These are phyloP conservation scores for Plectranthus barbatus DNA, from an alignment of 257 asterid genomes.

Conservation along the genomic window DNA sequence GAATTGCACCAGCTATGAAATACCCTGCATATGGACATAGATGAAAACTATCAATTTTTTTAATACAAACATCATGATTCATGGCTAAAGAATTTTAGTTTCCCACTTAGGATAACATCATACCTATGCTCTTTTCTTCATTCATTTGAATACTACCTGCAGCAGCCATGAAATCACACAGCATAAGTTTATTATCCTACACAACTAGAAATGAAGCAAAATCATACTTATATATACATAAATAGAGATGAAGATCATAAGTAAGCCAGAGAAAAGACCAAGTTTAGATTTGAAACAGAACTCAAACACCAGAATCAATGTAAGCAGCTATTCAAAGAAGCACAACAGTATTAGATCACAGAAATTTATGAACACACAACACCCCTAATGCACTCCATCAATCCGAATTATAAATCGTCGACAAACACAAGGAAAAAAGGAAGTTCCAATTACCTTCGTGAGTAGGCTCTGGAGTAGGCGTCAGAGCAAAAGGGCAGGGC, in stretches of 20 bases:
- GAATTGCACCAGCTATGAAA: slow-evolving; percentile 44
- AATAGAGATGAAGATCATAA: no score
- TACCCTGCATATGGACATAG: slow-evolving; percentile 30
- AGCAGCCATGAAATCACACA: slow-evolving; percentile 3
- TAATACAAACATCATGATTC: no score
- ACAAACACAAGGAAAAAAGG: no score
- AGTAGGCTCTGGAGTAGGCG: slow-evolving; percentile 19
- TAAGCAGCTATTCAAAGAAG: not conserved
- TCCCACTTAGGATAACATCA: not conserved
- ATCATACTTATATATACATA: not conserved
- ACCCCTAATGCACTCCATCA: not conserved
- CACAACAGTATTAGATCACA: no score
- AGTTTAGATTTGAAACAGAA: no score
- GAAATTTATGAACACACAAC: no score
- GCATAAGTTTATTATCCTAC: slow-evolving; percentile 9
- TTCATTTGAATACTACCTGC: slow-evolving; percentile 16
- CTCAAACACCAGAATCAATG: not conserved
- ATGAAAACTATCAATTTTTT: not conserved
- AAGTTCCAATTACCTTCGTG: slow-evolving; percentile 18
- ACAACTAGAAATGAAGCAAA: not conserved
- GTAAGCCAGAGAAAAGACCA: no score
- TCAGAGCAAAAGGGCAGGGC: slow-evolving; percentile 24
- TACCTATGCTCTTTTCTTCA: slow-evolving; percentile 24
- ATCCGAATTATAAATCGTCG: not conserved
- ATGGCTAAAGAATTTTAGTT: not conserved